Evolutionary conservation across 495 filamentous ascomycete genomes (phyloP).

Genomic region (Patellaria atrata): DNA sequence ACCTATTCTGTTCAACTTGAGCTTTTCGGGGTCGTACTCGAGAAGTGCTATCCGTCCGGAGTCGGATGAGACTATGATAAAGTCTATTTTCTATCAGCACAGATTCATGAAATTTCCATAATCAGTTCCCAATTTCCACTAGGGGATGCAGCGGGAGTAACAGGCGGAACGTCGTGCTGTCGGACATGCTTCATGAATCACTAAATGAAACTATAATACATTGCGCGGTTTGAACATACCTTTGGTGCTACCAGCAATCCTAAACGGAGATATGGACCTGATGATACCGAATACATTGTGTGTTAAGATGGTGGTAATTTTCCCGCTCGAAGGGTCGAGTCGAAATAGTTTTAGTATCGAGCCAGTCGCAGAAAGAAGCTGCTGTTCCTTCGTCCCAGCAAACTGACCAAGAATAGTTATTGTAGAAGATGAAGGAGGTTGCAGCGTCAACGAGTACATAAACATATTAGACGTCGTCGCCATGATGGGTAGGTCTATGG

Average conservation of each 20-base stretch:
- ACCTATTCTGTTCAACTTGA: conserved; percentile 78
- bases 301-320: conserved; percentile 68
- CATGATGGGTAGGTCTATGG: conserved; percentile 49
- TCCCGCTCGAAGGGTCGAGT: conserved; percentile 70
- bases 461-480: conserved; percentile 96
- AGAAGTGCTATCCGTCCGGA: conserved; percentile 88
- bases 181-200: conserved; percentile 70
- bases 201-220: conserved; percentile 48
- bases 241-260: conserved; percentile 86
- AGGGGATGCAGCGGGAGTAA: too few species aligned
- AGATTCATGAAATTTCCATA: conserved; percentile 31
- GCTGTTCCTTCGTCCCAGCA: conserved; percentile 86
- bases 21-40: conserved; percentile 78
- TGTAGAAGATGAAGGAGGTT: conserved; percentile 73
- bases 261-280: conserved; percentile 69
- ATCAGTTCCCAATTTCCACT: conserved; percentile 16
- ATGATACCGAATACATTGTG: conserved; percentile 96
- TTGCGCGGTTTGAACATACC: conserved; percentile 50
- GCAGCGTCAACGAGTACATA: conserved; percentile 89
- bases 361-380: conserved; percentile 87
- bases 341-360: conserved; percentile 78
- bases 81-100: conserved; percentile 66
- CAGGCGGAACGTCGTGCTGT: conserved; percentile 34
- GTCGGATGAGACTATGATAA: conserved; percentile 88
- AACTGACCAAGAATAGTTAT: conserved; percentile 91